Percentiles rank a stretch among this genome's conserved stretches.
These are phyloP conservation scores for Tricholoma hemisulphureum DNA, from an alignment of 768 basidiomycete genomes.

Conservation along the genomic window DNA sequence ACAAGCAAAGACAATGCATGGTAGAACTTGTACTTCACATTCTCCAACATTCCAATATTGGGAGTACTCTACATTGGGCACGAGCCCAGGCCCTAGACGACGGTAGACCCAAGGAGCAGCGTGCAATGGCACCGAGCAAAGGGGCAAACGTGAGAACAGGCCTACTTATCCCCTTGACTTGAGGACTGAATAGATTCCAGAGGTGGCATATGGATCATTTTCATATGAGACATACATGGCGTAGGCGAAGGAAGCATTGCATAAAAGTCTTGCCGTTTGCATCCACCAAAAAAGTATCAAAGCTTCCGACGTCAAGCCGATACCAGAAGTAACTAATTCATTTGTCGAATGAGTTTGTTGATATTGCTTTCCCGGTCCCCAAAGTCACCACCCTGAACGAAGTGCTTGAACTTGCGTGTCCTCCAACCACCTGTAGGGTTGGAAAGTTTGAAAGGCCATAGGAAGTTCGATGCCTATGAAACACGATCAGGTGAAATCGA, in stretches of 20 bases:
- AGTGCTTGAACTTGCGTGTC: conserved; percentile 97
- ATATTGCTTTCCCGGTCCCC: conserved; percentile 97
- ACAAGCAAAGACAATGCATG: too few relatives aligned
- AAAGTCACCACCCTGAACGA: conserved; percentile 93
- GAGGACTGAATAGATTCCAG: background rate
- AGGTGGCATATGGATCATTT: conserved; percentile 15
- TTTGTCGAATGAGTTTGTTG: conserved; percentile 95
- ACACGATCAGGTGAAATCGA: conserved; percentile 6
- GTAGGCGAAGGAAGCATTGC: conserved; percentile 4
- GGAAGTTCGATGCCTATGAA: conserved; percentile 82
- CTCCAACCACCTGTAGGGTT: conserved; percentile 99
- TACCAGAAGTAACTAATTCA: conserved; percentile 57
- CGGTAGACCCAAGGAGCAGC: too few relatives aligned
- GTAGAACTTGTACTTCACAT: too few relatives aligned
- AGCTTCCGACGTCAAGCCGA: conserved; percentile 10
- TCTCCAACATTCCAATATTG: too few relatives aligned
- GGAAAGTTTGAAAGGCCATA: conserved; percentile 99
- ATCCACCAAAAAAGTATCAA: conserved; percentile 6
- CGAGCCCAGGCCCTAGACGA: too few relatives aligned
- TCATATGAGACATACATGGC: conserved; percentile 17
- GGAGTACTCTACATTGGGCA: too few relatives aligned
- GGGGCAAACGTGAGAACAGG: too few relatives aligned
- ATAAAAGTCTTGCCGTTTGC: conserved; percentile 12
- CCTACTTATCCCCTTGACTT: too few relatives aligned
- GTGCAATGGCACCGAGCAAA: too few relatives aligned